phyloP scores from a whole-genome alignment of 805 yeast genomes.

The Phaffomyces opuntiae region DNA sequence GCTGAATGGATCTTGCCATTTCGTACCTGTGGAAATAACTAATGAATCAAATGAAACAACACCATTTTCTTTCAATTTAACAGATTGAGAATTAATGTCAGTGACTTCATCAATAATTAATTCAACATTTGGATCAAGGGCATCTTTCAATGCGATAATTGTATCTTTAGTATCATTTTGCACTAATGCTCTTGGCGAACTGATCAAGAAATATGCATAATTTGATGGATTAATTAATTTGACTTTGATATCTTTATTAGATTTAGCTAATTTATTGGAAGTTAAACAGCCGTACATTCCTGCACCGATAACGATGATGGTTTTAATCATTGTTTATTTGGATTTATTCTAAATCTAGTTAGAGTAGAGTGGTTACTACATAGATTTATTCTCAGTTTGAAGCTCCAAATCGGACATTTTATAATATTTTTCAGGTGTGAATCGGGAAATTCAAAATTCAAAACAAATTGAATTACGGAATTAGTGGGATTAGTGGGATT shows the following conservation, averaged over 20 bases:
- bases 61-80: slow-evolving; percentile 10
- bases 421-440: too few relatives aligned
- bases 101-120: slow-evolving; percentile 13
- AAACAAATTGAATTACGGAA: too few relatives aligned
- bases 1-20: slow-evolving; percentile 23
- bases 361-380: too few relatives aligned
- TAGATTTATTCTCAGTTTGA: too few relatives aligned
- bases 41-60: slow-evolving; percentile 18
- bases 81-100: slow-evolving; percentile 9
- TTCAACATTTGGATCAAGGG: slow-evolving; percentile 13
- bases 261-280: slow-evolving; percentile 15
- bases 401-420: too few relatives aligned
- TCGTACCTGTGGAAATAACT: slow-evolving; percentile 27
- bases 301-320: slow-evolving; percentile 17
- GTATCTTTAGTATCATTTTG: slow-evolving; percentile 12
- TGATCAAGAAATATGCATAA: slow-evolving; percentile 9
- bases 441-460: too few relatives aligned
- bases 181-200: slow-evolving; percentile 17
- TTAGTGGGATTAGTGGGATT: too few relatives aligned
- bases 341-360: too few relatives aligned
- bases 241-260: slow-evolving; percentile 2
- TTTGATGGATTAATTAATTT: slow-evolving; percentile 13
- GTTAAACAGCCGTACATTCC: slow-evolving; percentile 19
- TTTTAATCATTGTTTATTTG: background rate
- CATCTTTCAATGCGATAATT: slow-evolving; percentile 16